Evolutionary conservation across 345 rosid genomes (phyloP), one percentile per base, ranked within the genome.

Genomic region (Xanthoceras sorbifolium): DNA sequence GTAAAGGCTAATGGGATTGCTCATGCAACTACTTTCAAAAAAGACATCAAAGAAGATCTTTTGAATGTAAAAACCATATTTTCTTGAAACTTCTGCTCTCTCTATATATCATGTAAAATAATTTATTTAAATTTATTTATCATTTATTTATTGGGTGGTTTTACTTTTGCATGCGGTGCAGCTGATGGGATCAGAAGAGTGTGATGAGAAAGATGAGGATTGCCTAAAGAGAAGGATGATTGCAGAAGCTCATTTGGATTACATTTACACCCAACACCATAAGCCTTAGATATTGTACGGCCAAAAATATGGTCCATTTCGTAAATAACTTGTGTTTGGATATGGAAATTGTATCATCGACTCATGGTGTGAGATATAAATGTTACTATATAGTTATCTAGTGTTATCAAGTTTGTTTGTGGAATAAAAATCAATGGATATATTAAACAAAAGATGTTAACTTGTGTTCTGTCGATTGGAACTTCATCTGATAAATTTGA

Each of bases 191-290:
- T 75, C 78, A 78, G 87, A 80, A 69, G 77, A 62, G 34, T 87
- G 94, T 67, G 75, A 75, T 9, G 90, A 83, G 38, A 62, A 66
- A 38, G 91, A 87, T 64, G 92, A 89, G 77, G 93, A 89, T 71
- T 93, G 92, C 78, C 6, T 79, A 76, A 81, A 84, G 77, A 83
- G 92, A 84, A 91, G 97, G 82, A 80, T 90, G 89, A 77, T 83
- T 25, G 88, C 88, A 46, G 97, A 91, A 23, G 88, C 97, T 76
- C 97, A 91, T 83, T 84, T 93, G 82, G 97, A 93, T 81, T 93
- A 93, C 79, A 90, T 93, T 59, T 93, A 93, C 87, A 93, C 94
- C 65, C 94, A 93, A 79, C 62, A 79, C 40, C 93, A 88, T 20
- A 84, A 85, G 71, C 92, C 89, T 68, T 88, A 74, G 67, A 40